Evolutionary conservation across 208 protist species (phyloP).

Genomic region (Leishmania major): DNA sequence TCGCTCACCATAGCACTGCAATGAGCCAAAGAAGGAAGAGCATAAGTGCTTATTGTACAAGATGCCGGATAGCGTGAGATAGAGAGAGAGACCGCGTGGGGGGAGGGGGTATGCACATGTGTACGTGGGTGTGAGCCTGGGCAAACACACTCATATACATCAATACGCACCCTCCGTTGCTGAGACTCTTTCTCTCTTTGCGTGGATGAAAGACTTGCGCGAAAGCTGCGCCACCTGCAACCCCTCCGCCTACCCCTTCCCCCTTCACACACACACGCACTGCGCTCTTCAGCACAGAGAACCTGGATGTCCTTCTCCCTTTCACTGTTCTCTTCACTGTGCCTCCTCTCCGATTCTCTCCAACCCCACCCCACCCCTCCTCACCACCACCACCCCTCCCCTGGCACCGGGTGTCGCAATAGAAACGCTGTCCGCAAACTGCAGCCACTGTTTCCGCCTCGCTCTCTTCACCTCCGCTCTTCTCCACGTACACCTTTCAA

Average conservation of each 20-base stretch:
- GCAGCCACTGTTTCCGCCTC: background rate
- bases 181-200: background rate
- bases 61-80: background rate
- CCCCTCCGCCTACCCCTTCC: background rate
- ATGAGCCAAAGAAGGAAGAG: background rate
- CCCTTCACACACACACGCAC: background rate
- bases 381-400: background rate
- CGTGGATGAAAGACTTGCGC: no score
- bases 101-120: background rate
- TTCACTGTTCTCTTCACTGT: background rate
- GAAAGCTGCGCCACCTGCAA: no score
- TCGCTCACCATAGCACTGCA: background rate
- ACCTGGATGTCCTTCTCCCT: background rate
- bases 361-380: background rate
- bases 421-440: background rate
- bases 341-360: background rate
- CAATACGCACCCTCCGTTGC: background rate
- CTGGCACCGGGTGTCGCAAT: background rate
- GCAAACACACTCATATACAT: no score
- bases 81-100: no score
- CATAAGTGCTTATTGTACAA: background rate
- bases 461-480: background rate
- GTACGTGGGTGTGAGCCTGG: background rate
- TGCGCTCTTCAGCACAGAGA: background rate
- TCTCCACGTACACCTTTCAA: background rate